These are phyloP conservation scores for Canavalia ensiformis DNA, from an alignment of 306 rosid genomes.

Conservation along the genomic window DNA sequence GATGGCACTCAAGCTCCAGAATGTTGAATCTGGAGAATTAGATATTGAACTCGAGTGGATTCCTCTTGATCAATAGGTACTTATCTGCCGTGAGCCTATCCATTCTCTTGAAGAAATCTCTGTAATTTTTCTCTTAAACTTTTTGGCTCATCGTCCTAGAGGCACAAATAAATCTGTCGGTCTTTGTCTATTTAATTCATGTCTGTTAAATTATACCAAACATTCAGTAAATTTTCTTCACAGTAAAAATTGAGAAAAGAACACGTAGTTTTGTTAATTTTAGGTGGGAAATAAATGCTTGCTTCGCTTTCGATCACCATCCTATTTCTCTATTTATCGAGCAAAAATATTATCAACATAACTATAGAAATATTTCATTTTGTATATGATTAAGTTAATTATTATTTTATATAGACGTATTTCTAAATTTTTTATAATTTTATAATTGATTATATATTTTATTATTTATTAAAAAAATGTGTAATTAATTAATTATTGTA, in stretches of 20 bases:
- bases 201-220: conserved; percentile 43
- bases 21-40: conserved; percentile 92
- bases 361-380: too few relatives aligned
- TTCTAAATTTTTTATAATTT: too few relatives aligned
- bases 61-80: conserved; percentile 87
- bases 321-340: too few relatives aligned
- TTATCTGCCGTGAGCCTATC: conserved; percentile 36
- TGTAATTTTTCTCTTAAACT: conserved; percentile 41
- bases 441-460: too few relatives aligned
- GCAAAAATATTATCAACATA: too few relatives aligned
- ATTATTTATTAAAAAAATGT: too few relatives aligned
- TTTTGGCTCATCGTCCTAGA: conserved; percentile 35
- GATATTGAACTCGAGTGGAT: conserved; percentile 92
- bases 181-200: conserved; percentile 42
- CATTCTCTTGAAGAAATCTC: conserved; percentile 47
- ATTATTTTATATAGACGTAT: too few relatives aligned
- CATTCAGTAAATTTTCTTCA: conserved; percentile 30
- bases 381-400: too few relatives aligned
- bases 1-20: conserved; percentile 83
- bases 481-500: too few relatives aligned
- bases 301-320: too few relatives aligned
- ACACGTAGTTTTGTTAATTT: not conserved
- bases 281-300: too few relatives aligned
- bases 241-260: not conserved
- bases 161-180: conserved; percentile 42